Base-by-base conservation (phyloP, 202 grass and related monocot species). In the Brachypodium distachyon region DNA sequence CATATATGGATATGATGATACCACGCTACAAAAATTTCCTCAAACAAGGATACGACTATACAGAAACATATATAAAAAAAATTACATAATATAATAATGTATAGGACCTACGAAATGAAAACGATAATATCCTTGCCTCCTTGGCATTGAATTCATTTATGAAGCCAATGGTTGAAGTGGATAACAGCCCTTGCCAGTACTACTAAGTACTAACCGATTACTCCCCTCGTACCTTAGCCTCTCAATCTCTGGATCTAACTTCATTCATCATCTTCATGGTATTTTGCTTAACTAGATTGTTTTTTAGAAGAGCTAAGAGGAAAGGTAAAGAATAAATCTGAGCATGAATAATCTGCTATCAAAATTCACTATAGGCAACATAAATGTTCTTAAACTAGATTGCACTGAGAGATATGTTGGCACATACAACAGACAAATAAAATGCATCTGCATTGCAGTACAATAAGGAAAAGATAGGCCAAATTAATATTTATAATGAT, bases 401-500 rank as follows among this genome's bases (percentile, higher is more conserved):
- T 58, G 10, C 34, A 22, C 42, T 40, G 23, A 56, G 33, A 5
- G 4, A 56, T 38, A 7, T 12, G 38, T 23, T 71, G 29, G 33
- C 36, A 23, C 10, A 51, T 37, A 21, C 26, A 66, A 58, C n/a
- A n/a, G n/a, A n/a, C n/a, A n/a, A n/a, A 17, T 9, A 16, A 50
- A 36, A 58, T 33, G 36, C 41, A 77, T 52, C 36, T 18, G 12
- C 22, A 69, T 17, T 83, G 22, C 47, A 80, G 27, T 74, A 69
- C 33, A 80, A 70, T 25, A 53, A 62, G 47, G 34, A 29, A 64
- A 53, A 58, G 4, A 72, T 42, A 14, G 2, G 40, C 31, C 4
- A 34, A 3, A 86, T 21, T 77, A 48, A 65, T 22, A 53, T 32
- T 1, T 46, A 71, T 34, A 81, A 25, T 29, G 25, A 82, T 77